phyloP scores from a whole-genome alignment of 1,284 basidiomycete genomes.

The Ustilago trichophora region DNA sequence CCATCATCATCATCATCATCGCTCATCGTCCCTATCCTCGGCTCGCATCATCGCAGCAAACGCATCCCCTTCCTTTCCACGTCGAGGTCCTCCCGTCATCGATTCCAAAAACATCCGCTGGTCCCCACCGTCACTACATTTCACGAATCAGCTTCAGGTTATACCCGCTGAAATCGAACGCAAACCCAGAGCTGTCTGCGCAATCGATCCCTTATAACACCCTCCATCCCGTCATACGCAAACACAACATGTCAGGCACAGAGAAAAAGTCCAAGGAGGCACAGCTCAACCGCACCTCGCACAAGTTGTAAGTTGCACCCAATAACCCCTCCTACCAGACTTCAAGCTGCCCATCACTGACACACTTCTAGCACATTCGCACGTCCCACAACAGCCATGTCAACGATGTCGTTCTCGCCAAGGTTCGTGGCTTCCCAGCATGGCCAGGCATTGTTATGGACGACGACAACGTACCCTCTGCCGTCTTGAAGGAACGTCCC shows the following conservation, averaged over 20 bases:
- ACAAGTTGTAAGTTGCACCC: conserved; percentile 31
- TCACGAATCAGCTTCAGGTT: too few relatives aligned
- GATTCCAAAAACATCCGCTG: too few relatives aligned
- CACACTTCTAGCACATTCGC: neutral
- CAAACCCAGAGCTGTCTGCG: neutral
- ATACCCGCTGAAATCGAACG: too few relatives aligned
- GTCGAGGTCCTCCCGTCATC: too few relatives aligned
- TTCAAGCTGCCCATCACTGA: neutral
- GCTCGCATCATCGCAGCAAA: too few relatives aligned
- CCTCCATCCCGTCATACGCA: neutral
- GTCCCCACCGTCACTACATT: too few relatives aligned
- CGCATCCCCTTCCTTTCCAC: too few relatives aligned
- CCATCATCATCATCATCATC: neutral
- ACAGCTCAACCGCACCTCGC: conserved; percentile 33
- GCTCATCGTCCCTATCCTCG: conserved; percentile 1
- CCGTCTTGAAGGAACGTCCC: conserved; percentile 77
- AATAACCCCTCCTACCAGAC: neutral
- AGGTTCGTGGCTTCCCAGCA: conserved; percentile 89
- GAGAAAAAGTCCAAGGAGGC: conserved; percentile 48
- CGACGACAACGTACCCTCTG: conserved; percentile 73
- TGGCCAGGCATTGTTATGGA: conserved; percentile 91
- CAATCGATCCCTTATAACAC: neutral
- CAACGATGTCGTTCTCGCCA: conserved; percentile 87
- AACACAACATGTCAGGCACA: conserved; percentile 22
- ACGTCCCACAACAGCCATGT: conserved; percentile 23